Base-by-base conservation (phyloP, 1,284 basidiomycete genomes). In the Mycena sp. region DNA sequence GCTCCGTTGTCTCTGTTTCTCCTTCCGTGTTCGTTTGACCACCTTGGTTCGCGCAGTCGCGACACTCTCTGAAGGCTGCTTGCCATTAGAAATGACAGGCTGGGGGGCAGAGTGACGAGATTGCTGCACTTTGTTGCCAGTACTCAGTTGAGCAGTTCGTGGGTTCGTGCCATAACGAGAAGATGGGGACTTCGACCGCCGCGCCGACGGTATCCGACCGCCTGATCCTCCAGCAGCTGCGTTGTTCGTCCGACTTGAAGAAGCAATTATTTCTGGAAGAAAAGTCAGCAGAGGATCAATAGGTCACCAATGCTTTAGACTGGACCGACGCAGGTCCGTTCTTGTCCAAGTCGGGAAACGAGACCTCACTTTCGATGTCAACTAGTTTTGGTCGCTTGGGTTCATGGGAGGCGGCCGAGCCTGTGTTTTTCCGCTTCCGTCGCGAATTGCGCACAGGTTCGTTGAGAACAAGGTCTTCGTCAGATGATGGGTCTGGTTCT, bases 391-490 rank as follows among this genome's bases (percentile, higher is more conserved):
- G 38, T n/a, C 62, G 62, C 11, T 59, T 63, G 23, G 32, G 4
- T 1, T 43, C 30, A 49, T 57, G 56, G 25, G 51, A 37, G 35
- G 51, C 17, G 19, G 37, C 4, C 30, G 28, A 19, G 14, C 17
- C 28, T 6, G 29, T n/a, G 2, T 32, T 54, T 44, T 54, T 58
- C 14, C 62, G 56, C 50, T 63, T 63, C 21, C 56, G 51, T 14
- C 12, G 43, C 10, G 38, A 16, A 10, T 19, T 29, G 29, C 6
- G 4, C 4, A 19, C 35, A 53, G 41, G 29, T 5, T 53, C 43
- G 19, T 63, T 63, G 6, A 30, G 46, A 53, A 63, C 49, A 1
- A 58, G 28, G 29, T 63, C 61, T 35, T 63, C 55, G 26, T 58
- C 56, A 6, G 51, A 54, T 6, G 57, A 51, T n/a, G 63, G 58